A percentile compares a stretch with the other conserved stretches of the same genome.
These are phyloP conservation scores for Liquidambar formosana DNA, from an alignment of 164 flowering plant species.

Conservation along the genomic window DNA sequence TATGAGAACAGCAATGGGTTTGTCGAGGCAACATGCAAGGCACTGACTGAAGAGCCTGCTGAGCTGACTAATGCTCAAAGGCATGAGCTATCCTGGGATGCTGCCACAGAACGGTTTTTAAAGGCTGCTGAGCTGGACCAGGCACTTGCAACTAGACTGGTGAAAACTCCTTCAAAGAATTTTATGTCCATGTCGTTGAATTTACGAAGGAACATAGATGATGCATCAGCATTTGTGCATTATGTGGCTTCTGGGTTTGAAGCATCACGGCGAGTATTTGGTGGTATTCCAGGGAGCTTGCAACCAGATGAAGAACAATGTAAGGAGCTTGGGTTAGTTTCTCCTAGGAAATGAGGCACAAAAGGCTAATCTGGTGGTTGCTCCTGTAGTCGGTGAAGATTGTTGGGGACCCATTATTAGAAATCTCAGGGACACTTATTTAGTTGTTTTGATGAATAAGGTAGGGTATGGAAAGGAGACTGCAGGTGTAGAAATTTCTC, in stretches of 20 bases:
- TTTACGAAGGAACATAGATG: slow-evolving; percentile 53
- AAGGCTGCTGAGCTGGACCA: slow-evolving; percentile 52
- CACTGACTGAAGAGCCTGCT: slow-evolving; percentile 60
- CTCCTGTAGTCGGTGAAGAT: no score
- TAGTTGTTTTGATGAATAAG: no score
- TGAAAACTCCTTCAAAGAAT: slow-evolving; percentile 20
- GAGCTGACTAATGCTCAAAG: slow-evolving; percentile 55
- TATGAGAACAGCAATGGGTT: slow-evolving; percentile 55
- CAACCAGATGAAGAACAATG: slow-evolving; percentile 77
- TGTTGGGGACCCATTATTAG: no score
- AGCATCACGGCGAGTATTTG: slow-evolving; percentile 54
- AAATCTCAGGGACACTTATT: no score
- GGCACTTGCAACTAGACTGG: slow-evolving; percentile 11
- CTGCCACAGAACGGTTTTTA: slow-evolving; percentile 82
- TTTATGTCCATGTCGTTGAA: slow-evolving; percentile 59
- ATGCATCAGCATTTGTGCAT: slow-evolving; percentile 74
- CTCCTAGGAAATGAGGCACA: slow-evolving; percentile 18
- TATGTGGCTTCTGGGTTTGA: slow-evolving; percentile 61
- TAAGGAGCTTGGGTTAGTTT: slow-evolving; percentile 66
- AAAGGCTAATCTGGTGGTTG: neutral
- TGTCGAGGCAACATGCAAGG: slow-evolving; percentile 48
- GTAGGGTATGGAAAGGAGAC: no score
- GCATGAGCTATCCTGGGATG: slow-evolving; percentile 90
- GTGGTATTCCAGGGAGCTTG: slow-evolving; percentile 72
- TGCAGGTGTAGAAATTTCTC: no score